Conservation (phyloP, 768 basidiomycete genomes). For the Boletus subparvulus region DNA sequence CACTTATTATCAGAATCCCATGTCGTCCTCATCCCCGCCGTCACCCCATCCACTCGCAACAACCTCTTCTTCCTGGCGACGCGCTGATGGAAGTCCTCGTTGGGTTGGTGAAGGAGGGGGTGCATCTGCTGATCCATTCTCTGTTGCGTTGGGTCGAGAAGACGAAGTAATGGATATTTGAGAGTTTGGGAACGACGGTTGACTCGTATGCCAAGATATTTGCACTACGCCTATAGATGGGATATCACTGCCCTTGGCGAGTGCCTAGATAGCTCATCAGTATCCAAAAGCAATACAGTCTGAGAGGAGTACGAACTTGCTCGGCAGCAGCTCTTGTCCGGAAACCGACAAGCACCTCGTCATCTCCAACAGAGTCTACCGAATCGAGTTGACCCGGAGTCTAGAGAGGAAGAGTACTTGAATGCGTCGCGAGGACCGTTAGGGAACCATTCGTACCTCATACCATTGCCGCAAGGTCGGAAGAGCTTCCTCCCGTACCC, state of each 20-base stretch:
- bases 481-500: conserved; percentile 51
- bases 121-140: conserved; percentile 25
- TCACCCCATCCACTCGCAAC: conserved; percentile 70
- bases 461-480: conserved; percentile 80
- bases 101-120: conserved; percentile 18
- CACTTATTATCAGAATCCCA: conserved; percentile 53
- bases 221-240: conserved; percentile 65
- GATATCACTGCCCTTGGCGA: conserved; percentile 69
- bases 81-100: conserved; percentile 29
- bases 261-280: conserved; percentile 46
- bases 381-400: conserved; percentile 70
- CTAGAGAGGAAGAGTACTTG: conserved; percentile 35
- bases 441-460: conserved; percentile 48
- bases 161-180: conserved; percentile 20
- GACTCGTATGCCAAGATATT: conserved; percentile 61
- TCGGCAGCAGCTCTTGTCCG: conserved; percentile 72
- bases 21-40: conserved; percentile 66
- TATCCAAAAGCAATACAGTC: not conserved
- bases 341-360: conserved; percentile 67
- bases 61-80: conserved; percentile 57
- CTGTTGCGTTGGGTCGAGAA: conserved; percentile 22
- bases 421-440: not conserved
- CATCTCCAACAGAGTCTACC: conserved; percentile 52
- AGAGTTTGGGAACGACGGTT: conserved; percentile 20
- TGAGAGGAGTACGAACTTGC: conserved; percentile 49